A percentile compares a stretch with the other conserved stretches of the same genome.
Evolutionary conservation across 495 filamentous ascomycete species (phyloP).

Genomic region (Tuber indicum): DNA sequence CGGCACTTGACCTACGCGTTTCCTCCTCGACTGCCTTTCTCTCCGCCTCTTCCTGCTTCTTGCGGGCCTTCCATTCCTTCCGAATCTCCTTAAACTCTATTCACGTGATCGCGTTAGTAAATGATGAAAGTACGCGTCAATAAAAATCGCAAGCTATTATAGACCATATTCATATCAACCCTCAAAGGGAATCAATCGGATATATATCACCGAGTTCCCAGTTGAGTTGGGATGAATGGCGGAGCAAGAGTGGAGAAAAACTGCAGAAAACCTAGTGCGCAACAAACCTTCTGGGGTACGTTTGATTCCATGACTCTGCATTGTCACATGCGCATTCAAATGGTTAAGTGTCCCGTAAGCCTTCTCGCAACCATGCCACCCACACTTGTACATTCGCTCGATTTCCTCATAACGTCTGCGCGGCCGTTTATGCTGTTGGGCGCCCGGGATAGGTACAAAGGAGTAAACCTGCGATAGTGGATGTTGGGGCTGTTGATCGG

Average conservation of each 20-base stretch:
- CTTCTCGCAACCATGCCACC: conserved; percentile 96
- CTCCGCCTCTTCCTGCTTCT: conserved; percentile 92
- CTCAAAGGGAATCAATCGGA: neutral
- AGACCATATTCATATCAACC: neutral
- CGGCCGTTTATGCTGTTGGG: conserved; percentile 94
- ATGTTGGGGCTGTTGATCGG: conserved; percentile 45
- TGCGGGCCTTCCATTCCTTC: conserved; percentile 97
- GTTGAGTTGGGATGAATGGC: neutral
- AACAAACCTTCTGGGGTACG: conserved; percentile 85
- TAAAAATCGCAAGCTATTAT: neutral
- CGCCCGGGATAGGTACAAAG: conserved; percentile 95
- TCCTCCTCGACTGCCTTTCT: conserved; percentile 84
- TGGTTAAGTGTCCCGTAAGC: conserved; percentile 96
- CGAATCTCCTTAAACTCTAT: conserved; percentile 98
- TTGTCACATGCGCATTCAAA: conserved; percentile 93
- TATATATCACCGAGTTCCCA: neutral
- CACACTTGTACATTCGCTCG: conserved; percentile 99
- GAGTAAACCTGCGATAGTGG: conserved; percentile 76
- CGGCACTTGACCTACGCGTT: conserved; percentile 26
- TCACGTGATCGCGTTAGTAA: conserved; percentile 42
- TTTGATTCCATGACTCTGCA: conserved; percentile 91
- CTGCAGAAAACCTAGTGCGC: conserved; percentile 4
- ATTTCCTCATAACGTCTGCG: conserved; percentile 95
- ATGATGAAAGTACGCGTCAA: conserved; percentile 15
- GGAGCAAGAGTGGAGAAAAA: neutral